Conservation (phyloP, 768 basidiomycete species). For the Tricholoma furcatifolium region DNA sequence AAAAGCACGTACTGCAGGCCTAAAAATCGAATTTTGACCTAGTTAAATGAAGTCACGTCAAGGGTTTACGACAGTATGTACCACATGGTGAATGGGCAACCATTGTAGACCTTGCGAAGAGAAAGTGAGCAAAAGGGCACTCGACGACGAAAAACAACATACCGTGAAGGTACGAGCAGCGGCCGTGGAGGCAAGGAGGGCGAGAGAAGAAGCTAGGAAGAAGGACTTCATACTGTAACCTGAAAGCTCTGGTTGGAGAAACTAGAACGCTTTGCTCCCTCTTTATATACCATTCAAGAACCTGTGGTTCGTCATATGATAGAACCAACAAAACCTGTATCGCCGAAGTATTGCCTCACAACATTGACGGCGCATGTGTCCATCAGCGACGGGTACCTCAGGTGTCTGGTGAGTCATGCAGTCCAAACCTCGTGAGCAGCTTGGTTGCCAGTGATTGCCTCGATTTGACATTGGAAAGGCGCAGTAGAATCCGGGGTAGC, state of each 20-base stretch:
- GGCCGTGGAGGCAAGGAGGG: constrained; percentile 9
- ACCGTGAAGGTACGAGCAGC: constrained; percentile 60
- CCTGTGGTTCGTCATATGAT: neutral
- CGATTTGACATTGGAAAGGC: neutral
- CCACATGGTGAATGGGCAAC: constrained; percentile 71
- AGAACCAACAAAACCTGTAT: neutral
- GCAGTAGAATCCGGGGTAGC: neutral
- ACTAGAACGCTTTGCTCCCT: neutral
- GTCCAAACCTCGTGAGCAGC: constrained; percentile 1
- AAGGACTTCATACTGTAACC: constrained; percentile 27
- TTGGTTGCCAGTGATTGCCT: neutral
- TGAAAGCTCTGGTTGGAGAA: neutral
- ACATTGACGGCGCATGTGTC: neutral
- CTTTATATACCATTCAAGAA: constrained; percentile 1
- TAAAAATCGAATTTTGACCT: constrained; percentile 8
- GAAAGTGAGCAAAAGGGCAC: neutral
- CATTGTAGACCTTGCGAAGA: constrained; percentile 45
- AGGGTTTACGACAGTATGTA: constrained; percentile 22
- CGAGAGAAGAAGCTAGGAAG: constrained; percentile 16
- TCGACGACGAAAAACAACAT: neutral
- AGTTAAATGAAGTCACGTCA: neutral
- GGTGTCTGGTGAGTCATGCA: constrained; percentile 4
- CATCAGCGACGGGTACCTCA: neutral
- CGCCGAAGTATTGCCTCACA: neutral
- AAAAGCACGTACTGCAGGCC: constrained; percentile 35